Evolutionary conservation across 2,329 filamentous ascomycete species (phyloP).

Genomic region (Akanthomyces muscarius): DNA sequence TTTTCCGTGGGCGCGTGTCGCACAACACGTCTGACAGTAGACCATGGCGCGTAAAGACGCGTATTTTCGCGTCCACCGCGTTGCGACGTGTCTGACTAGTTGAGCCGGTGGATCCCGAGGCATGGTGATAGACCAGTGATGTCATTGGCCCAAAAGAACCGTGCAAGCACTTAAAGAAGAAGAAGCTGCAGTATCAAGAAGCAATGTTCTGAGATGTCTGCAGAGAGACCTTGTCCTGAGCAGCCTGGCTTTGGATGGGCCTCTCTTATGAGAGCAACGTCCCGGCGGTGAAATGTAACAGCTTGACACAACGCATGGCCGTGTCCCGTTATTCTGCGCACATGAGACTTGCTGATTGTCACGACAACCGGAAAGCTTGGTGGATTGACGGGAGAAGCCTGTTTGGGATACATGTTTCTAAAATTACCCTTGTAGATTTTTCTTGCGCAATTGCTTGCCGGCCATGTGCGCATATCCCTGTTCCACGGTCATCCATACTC

Average conservation of each 20-base stretch:
- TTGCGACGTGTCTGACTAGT: not conserved
- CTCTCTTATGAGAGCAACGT: too few relatives aligned
- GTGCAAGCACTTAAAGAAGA: not conserved
- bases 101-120: not conserved
- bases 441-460: not conserved
- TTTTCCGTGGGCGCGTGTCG: not conserved
- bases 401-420: slow-evolving; percentile 5
- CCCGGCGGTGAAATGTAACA: too few relatives aligned
- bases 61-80: not conserved
- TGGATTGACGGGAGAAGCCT: not conserved
- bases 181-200: too few relatives aligned
- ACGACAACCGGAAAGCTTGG: slow-evolving; percentile 1
- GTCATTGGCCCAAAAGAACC: not conserved
- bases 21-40: not conserved
- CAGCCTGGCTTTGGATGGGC: too few relatives aligned
- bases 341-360: not conserved
- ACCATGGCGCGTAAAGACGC: slow-evolving; percentile 2
- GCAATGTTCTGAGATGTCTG: too few relatives aligned
- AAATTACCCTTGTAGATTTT: not conserved
- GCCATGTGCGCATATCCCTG: not conserved
- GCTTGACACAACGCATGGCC: too few relatives aligned
- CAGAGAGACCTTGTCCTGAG: too few relatives aligned
- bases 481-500: not conserved
- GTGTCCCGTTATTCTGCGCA: not conserved
- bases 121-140: not conserved